A percentile compares a stretch with the other conserved stretches of the same genome.
phyloP scores from a whole-genome alignment of 441 rosid species.

The Omphalea diandra region DNA sequence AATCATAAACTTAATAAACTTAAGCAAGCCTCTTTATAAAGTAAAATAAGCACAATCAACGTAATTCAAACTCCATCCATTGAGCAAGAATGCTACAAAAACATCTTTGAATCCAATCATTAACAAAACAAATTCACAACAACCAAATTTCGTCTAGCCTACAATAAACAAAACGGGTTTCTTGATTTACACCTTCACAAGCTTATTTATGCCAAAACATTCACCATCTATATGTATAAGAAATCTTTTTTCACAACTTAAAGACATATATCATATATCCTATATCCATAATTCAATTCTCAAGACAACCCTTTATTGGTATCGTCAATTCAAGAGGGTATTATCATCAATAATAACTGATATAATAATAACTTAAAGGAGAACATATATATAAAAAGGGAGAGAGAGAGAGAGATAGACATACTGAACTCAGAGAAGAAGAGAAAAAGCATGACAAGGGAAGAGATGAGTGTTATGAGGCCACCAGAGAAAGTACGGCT shows the following conservation, averaged over 20 bases:
- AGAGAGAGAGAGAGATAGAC: constrained; percentile 19
- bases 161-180: neutral
- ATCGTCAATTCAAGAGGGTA: neutral
- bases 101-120: neutral
- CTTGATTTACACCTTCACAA: neutral
- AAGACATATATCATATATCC: neutral
- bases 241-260: neutral
- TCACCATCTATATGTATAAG: neutral
- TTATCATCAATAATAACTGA: neutral
- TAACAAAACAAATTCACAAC: neutral
- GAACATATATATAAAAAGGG: neutral
- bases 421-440: constrained; percentile 91
- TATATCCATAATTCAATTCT: neutral
- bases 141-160: neutral
- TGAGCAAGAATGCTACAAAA: neutral
- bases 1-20: neutral
- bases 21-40: neutral
- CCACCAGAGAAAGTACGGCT: constrained; percentile 95
- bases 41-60: neutral
- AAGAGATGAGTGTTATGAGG: constrained; percentile 74
- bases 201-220: neutral
- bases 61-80: neutral
- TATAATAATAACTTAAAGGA: neutral
- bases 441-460: constrained; percentile 76
- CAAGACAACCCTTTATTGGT: neutral